Conservation (phyloP, 148 eudicot genomes). For the Camellia lanceoleosa region DNA sequence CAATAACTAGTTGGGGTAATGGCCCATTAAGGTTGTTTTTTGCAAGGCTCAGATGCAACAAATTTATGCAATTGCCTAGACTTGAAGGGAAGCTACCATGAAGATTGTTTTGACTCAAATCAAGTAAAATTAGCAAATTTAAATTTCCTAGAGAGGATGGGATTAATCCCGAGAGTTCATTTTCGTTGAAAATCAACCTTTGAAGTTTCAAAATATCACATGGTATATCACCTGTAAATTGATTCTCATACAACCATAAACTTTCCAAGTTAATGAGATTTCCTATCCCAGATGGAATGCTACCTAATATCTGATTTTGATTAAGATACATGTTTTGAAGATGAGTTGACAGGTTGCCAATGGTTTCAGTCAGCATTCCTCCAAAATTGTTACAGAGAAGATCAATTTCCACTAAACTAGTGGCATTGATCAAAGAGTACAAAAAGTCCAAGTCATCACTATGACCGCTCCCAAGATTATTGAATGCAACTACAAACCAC, state of each 20-base stretch:
- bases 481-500: not conserved
- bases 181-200: not conserved
- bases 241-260: not conserved
- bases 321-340: not conserved
- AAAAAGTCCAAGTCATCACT: not conserved
- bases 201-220: slow-evolving; percentile 2
- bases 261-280: slow-evolving; percentile 8
- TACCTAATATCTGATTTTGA: not conserved
- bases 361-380: not conserved
- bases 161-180: not conserved
- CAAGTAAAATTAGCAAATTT: not conserved
- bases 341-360: slow-evolving; percentile 14
- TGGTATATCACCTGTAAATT: slow-evolving; percentile 13
- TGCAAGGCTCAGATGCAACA: not conserved
- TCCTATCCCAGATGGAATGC: slow-evolving; percentile 7
- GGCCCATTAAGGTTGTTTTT: slow-evolving; percentile 10
- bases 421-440: slow-evolving; percentile 13
- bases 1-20: too few relatives aligned
- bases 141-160: slow-evolving; percentile 21
- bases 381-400: not conserved
- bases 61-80: slow-evolving; percentile 16
- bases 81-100: slow-evolving; percentile 1
- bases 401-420: not conserved
- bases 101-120: not conserved
- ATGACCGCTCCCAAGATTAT: not conserved